Evolutionary conservation across 306 rosid species (phyloP).

Genomic region (Lithocarpus polystachyus): DNA sequence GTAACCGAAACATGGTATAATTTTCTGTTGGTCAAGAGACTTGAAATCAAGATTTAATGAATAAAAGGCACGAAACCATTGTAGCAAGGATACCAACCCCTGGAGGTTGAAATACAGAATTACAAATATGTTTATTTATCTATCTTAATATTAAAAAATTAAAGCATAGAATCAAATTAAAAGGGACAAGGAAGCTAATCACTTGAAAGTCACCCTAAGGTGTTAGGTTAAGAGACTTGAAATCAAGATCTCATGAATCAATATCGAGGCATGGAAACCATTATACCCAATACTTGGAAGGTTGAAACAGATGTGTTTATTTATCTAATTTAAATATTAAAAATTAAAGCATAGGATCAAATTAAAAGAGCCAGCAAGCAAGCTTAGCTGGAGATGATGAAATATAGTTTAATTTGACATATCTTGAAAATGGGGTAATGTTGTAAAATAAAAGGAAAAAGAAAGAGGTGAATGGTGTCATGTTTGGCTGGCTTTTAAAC

Average conservation of each 20-base stretch:
- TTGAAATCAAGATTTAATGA: no score
- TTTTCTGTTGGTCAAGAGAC: no score
- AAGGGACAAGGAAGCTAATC: no score
- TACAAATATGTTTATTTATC: background rate
- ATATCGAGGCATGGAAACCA: no score
- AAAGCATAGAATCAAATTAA: no score
- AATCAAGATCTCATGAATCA: no score
- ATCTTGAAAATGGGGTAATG: background rate
- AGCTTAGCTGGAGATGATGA: background rate
- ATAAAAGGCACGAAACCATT: no score
- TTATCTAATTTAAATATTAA: background rate
- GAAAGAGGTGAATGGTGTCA: background rate
- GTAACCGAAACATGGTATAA: no score
- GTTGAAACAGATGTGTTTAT: background rate
- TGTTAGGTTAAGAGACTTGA: no score
- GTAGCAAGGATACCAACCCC: no score
- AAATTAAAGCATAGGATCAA: background rate
- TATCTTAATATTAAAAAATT: background rate
- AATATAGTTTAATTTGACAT: background rate
- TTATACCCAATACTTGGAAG: background rate
- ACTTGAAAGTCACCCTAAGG: no score
- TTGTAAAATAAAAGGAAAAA: background rate
- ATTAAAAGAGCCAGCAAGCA: background rate
- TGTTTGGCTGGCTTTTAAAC: constrained; percentile 29
- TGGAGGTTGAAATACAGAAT: background rate